Evolutionary conservation across 2,329 filamentous ascomycete genomes (phyloP), one percentile per base, ranked within the genome.

Genomic region (Cladosporium sp.): DNA sequence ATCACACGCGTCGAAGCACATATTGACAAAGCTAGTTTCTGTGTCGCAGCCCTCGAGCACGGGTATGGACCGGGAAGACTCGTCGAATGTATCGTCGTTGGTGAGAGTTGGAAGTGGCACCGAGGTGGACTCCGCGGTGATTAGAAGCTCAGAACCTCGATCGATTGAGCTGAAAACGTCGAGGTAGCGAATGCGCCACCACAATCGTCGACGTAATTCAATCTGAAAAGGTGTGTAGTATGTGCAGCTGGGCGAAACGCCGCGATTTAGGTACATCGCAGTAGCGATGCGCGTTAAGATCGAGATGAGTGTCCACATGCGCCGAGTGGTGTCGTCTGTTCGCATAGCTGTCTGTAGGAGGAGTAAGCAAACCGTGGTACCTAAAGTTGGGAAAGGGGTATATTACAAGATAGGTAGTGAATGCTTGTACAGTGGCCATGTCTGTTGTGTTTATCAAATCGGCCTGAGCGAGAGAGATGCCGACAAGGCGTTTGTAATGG

Each of bases 181-280:
- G 13, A 67, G 44, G 6, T 67, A 61, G 12, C 63, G 55, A 5
- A 68, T 55, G 3, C 54, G 52, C 44, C 64, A 60, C 65, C 65
- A 68, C 9, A 63, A 39, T 8, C 65, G 58, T 9, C 64, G 60
- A n/a, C 63, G 54, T n/a, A 65, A 54, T 51, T 68, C 65, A 6
- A 54, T 58, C 15, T 61, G 52, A 51, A 60, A 68, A 1, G 61
- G 52, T 0, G 61, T 53, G 29, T 48, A 48, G 17, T 48, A 48
- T 17, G 24, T 48, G 19, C 45, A 34, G 58, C 53, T 6, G 48
- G 56, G 3, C 37, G 32, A 4, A 51, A 45, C 42, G 15, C 68
- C 65, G 15, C 55, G 54, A 40, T 69, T 61, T 6, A 69, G 53
- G 13, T 56, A 57, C 52, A 63, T 61, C 0, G 63, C 63, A n/a